These are phyloP conservation scores for Eutrema salsugineum DNA, from an alignment of 441 rosid species.

Conservation along the genomic window DNA sequence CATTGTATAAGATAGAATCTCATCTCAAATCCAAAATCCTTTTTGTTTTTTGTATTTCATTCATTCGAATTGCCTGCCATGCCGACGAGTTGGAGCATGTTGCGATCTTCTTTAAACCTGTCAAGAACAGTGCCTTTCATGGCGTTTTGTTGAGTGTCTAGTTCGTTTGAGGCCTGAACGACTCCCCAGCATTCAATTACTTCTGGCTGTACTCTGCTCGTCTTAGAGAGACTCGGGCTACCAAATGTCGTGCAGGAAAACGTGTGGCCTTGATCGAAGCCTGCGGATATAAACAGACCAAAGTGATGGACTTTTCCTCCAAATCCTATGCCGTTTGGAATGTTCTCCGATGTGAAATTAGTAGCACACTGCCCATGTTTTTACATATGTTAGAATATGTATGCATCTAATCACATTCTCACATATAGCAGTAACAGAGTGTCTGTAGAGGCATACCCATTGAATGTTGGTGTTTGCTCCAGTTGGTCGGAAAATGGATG, in stretches of 20 bases:
- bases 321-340: slow-evolving; percentile 88
- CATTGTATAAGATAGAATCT: not conserved
- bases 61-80: slow-evolving; percentile 69
- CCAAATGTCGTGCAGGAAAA: slow-evolving; percentile 72
- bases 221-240: slow-evolving; percentile 68
- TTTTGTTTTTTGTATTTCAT: not conserved
- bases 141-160: slow-evolving; percentile 43
- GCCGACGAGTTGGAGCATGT: slow-evolving; percentile 90
- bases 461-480: slow-evolving; percentile 83
- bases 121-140: slow-evolving; percentile 55
- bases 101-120: slow-evolving; percentile 78
- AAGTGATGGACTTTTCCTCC: slow-evolving; percentile 81
- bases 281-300: slow-evolving; percentile 71
- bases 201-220: slow-evolving; percentile 53
- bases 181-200: slow-evolving; percentile 94
- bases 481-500: slow-evolving; percentile 72
- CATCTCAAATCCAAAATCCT: not conserved
- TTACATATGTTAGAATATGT: not conserved
- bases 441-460: slow-evolving; percentile 52
- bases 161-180: slow-evolving; percentile 32
- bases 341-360: slow-evolving; percentile 79
- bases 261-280: slow-evolving; percentile 76
- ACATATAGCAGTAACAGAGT: not conserved
- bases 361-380: slow-evolving; percentile 63
- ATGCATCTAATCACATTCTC: not conserved